A percentile compares a stretch with the other conserved stretches of the same genome.
phyloP scores from a whole-genome alignment of 2,329 filamentous ascomycete species.

The Akanthomyces lecanii region DNA sequence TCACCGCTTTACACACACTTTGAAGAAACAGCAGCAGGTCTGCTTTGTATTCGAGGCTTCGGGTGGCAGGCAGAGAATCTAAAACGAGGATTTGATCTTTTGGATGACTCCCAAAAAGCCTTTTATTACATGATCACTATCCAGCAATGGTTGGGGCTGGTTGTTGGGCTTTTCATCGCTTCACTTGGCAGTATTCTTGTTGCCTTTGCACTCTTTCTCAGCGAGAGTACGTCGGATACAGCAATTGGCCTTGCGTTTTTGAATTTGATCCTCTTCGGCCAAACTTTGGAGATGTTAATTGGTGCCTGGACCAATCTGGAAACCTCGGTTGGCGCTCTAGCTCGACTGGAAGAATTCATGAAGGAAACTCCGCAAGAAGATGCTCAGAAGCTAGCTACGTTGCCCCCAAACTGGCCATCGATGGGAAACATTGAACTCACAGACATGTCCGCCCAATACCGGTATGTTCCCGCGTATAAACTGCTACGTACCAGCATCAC shows the following conservation, averaged over 20 bases:
- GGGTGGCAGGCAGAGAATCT: background rate
- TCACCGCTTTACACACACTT: no score
- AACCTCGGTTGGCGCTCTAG: background rate
- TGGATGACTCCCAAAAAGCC: background rate
- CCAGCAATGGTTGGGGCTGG: background rate
- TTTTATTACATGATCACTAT: background rate
- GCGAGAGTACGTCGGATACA: background rate
- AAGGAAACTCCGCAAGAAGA: background rate
- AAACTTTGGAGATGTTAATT: background rate
- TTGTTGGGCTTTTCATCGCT: no score
- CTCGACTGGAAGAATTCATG: background rate
- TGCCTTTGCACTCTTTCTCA: background rate
- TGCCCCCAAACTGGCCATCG: background rate
- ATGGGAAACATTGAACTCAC: background rate
- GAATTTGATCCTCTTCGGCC: background rate
- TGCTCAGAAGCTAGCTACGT: no score
- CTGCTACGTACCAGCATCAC: no score
- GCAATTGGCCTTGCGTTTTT: background rate
- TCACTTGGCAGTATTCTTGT: background rate
- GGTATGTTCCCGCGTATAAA: background rate
- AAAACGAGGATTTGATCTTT: background rate
- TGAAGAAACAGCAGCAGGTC: no score
- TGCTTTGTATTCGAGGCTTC: no score
- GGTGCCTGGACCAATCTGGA: background rate
- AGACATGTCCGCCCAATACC: background rate